These are phyloP conservation scores for Phialocephala subalpina DNA, from an alignment of 2,329 filamentous ascomycete genomes.

Conservation along the genomic window DNA sequence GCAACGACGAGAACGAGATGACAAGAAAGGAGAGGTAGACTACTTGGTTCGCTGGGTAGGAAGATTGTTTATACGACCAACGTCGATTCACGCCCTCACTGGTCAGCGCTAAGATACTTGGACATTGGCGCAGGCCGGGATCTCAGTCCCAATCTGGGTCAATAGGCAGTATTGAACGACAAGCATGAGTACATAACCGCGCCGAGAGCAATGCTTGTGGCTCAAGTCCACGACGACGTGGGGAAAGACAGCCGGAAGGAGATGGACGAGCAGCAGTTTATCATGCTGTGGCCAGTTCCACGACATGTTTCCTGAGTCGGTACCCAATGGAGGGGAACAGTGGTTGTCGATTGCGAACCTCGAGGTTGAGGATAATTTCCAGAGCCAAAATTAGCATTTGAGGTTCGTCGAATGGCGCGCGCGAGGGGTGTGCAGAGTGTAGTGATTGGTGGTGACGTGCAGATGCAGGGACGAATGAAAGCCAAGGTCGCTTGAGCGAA, in stretches of 20 bases:
- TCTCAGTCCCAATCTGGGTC: slow-evolving; percentile 25
- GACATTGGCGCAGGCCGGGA: slow-evolving; percentile 28
- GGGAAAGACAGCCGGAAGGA: slow-evolving; percentile 13
- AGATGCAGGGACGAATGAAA: slow-evolving; percentile 27
- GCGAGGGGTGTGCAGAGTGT: slow-evolving; percentile 25
- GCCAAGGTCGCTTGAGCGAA: background rate
- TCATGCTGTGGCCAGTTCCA: slow-evolving; percentile 32
- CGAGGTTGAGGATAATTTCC: slow-evolving; percentile 25
- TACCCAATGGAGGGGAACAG: slow-evolving; percentile 27
- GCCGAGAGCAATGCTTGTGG: slow-evolving; percentile 17
- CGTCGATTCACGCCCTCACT: slow-evolving; percentile 21
- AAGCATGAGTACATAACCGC: slow-evolving; percentile 26
- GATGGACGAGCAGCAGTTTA: slow-evolving; percentile 24
- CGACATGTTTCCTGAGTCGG: slow-evolving; percentile 2
- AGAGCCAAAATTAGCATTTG: slow-evolving; percentile 36
- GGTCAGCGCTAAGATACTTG: slow-evolving; percentile 34
- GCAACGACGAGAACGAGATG: slow-evolving; percentile 29
- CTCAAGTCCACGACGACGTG: slow-evolving; percentile 12
- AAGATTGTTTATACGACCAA: slow-evolving; percentile 39
- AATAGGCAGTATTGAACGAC: slow-evolving; percentile 24
- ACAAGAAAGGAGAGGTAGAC: slow-evolving; percentile 32
- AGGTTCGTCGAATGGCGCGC: slow-evolving; percentile 32
- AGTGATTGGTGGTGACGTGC: slow-evolving; percentile 28
- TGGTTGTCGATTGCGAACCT: slow-evolving; percentile 26
- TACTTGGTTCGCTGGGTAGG: slow-evolving; percentile 30